Conservation (phyloP, 495 filamentous ascomycete species). For the Xylona heveae region DNA sequence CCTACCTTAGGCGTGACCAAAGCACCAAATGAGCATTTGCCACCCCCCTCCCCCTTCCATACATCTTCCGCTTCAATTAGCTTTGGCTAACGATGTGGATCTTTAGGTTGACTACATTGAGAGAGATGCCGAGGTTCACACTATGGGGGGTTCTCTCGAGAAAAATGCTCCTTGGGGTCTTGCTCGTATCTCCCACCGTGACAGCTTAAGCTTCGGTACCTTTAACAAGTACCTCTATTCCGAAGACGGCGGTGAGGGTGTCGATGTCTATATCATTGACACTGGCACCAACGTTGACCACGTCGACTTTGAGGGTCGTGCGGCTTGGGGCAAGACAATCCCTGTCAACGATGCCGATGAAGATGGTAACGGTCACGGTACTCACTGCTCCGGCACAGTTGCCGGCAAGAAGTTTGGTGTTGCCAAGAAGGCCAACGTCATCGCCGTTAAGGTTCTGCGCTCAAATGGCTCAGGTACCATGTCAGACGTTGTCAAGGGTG, state of each 20-base stretch:
- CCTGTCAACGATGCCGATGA: constrained; percentile 61
- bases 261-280: constrained; percentile 98
- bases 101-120: constrained; percentile 87
- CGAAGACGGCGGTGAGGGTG: constrained; percentile 81
- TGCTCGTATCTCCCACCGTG: constrained; percentile 89
- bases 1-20: no score
- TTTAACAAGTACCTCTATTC: constrained; percentile 98
- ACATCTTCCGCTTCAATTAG: constrained; percentile 7
- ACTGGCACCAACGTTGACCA: constrained; percentile 87
- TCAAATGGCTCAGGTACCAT: constrained; percentile 97
- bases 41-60: neutral
- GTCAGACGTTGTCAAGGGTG: constrained; percentile 95
- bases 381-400: constrained; percentile 96
- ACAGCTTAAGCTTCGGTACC: constrained; percentile 63
- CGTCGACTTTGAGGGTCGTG: constrained; percentile 93
- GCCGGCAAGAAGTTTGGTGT: constrained; percentile 98
- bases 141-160: constrained; percentile 39
- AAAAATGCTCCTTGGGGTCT: constrained; percentile 95
- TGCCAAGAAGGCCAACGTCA: constrained; percentile 92
- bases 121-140: constrained; percentile 77
- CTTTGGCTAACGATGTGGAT: no score
- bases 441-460: constrained; percentile 92
- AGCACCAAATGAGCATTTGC: no score
- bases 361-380: constrained; percentile 97
- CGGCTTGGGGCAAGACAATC: constrained; percentile 92